Base-by-base conservation (phyloP, 768 basidiomycete species). In the Leccinum broughii region DNA sequence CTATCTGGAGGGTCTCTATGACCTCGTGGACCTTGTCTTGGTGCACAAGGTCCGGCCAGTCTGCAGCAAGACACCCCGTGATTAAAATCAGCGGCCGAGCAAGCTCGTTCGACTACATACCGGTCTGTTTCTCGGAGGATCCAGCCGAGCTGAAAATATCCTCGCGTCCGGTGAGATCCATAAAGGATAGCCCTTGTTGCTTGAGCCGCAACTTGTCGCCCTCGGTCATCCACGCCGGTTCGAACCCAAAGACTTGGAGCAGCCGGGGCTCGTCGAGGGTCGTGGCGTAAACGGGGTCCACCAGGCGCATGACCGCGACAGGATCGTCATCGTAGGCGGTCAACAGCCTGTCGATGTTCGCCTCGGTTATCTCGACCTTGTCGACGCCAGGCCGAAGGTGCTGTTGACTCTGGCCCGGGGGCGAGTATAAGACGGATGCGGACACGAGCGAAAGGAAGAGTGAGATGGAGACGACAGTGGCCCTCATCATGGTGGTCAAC, bases 211-310 rank as follows among this genome's bases (percentile, higher is more conserved):
- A 39, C 37, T 66, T 69, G 13, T 66, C 61, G 11, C 65, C 66
- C 24, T 63, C 67, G 7, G 65, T 61, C 68, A 70, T 55, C 62
- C 65, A 59, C 37, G 32, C 10, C 6, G 70, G 59, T 30, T 67
- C 54, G n/a, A 14, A 2, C 2, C 59, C 70, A 41, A 58, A 51
- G 22, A 62, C 51, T 35, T 67, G 51, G 7, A 70, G 14, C 1
- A 70, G 54, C 7, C 68, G 58, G 14, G 67, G 68, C 32, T 64
- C 65, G 4, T 68, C 68, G 17, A 68, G 65, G 20, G 53, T 58
- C n/a, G 57, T 24, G 11, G 65, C 60, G 22, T 61, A 39, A 3
- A 7, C 50, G 10, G 68, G 60, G 35, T 69, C 62, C 0, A 68
- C 1, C 50, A 69, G 24, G 44, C 48, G 57, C 65, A 69, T 64